Percentiles rank a stretch among this genome's conserved stretches.
These are phyloP conservation scores for Cladosporium sp. DNA, from an alignment of 2,329 filamentous ascomycete genomes.

Conservation along the genomic window DNA sequence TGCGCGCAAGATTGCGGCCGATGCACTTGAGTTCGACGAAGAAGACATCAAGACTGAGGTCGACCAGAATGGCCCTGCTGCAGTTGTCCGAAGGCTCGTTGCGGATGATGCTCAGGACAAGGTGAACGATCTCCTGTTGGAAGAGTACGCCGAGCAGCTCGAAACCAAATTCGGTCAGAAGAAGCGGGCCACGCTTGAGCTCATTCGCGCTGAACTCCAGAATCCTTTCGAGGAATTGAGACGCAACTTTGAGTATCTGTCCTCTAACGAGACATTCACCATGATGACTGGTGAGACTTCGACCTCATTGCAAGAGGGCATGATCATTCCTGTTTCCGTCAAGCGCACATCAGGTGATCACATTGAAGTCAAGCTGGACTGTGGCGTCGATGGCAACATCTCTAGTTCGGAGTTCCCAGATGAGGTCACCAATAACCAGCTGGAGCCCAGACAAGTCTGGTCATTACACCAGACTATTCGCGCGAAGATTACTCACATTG, in stretches of 20 bases:
- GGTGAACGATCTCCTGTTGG: slow-evolving; percentile 91
- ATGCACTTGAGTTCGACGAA: slow-evolving; percentile 92
- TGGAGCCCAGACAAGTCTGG: slow-evolving; percentile 60
- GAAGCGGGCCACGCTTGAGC: slow-evolving; percentile 93
- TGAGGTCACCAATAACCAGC: slow-evolving; percentile 51
- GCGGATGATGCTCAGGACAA: slow-evolving; percentile 90
- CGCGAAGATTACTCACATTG: slow-evolving; percentile 82
- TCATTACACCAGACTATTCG: slow-evolving; percentile 77
- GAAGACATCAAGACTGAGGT: slow-evolving; percentile 95
- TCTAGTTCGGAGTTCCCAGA: slow-evolving; percentile 78
- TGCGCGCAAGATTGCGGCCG: slow-evolving; percentile 95
- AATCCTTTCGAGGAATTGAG: slow-evolving; percentile 92
- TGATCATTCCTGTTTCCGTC: slow-evolving; percentile 88
- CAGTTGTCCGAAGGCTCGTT: slow-evolving; percentile 91
- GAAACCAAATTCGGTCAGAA: slow-evolving; percentile 89
- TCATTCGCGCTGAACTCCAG: slow-evolving; percentile 88
- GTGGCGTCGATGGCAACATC: slow-evolving; percentile 85
- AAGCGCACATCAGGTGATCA: slow-evolving; percentile 88
- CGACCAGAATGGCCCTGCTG: slow-evolving; percentile 82
- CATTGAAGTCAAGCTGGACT: slow-evolving; percentile 89
- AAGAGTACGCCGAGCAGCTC: slow-evolving; percentile 94
- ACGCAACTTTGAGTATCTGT: slow-evolving; percentile 68
- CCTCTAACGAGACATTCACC: slow-evolving; percentile 79
- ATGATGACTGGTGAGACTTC: slow-evolving; percentile 94
- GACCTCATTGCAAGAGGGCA: slow-evolving; percentile 77